Conservation (phyloP, 2,329 filamentous ascomycete genomes). For the Curvularia spicifera region DNA sequence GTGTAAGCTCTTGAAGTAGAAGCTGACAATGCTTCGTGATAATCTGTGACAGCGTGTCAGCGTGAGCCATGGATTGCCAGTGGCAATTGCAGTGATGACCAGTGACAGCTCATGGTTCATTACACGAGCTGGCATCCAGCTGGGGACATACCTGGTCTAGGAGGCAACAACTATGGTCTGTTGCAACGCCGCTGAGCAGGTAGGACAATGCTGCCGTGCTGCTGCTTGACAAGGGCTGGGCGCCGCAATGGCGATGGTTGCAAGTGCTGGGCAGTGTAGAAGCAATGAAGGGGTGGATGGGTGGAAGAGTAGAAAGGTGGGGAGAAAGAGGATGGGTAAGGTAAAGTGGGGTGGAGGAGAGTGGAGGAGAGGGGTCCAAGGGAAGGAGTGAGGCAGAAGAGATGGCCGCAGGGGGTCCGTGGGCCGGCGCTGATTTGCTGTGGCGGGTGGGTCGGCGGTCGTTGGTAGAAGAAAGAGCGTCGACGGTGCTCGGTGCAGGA, state of each 20-base stretch:
- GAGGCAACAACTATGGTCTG: neutral
- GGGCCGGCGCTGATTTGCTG: constrained; percentile 18
- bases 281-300: neutral
- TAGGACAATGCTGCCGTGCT: neutral
- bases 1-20: neutral
- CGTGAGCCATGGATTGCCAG: no score
- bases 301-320: constrained; percentile 9
- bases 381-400: constrained; percentile 19
- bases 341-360: neutral
- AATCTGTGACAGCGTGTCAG: neutral
- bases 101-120: neutral
- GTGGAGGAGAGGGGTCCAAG: constrained; percentile 7
- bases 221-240: neutral
- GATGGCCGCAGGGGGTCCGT: constrained; percentile 16
- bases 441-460: constrained; percentile 24
- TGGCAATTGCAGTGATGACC: no score
- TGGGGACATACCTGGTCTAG: neutral
- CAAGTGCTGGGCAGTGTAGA: neutral
- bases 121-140: neutral
- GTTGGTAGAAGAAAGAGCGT: constrained; percentile 19
- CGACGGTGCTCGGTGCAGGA: constrained; percentile 19
- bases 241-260: neutral
- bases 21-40: neutral
- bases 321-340: constrained; percentile 9
- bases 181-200: neutral